Percentiles rank a stretch among this genome's conserved stretches.
These are phyloP conservation scores for Monosporascus ibericus DNA, from an alignment of 2,329 filamentous ascomycete genomes.

Conservation along the genomic window DNA sequence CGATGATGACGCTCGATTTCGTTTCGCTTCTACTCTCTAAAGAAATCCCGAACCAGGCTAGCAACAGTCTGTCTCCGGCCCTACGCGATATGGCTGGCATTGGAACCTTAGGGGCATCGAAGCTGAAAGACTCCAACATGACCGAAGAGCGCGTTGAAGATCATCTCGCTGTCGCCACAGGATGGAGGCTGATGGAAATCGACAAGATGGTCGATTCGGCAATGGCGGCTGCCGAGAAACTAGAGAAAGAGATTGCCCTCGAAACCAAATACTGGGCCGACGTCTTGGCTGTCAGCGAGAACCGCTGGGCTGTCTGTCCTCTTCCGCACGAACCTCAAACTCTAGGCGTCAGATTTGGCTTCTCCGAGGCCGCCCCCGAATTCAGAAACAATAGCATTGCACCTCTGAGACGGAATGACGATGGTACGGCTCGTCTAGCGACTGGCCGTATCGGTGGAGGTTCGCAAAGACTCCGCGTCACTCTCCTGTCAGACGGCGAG, in stretches of 20 bases:
- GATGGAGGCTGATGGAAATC: conserved; percentile 75
- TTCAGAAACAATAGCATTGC: conserved; percentile 71
- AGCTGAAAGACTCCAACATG: conserved; percentile 54
- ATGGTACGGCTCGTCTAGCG: conserved; percentile 72
- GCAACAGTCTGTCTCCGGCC: conserved; percentile 61
- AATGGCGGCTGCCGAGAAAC: conserved; percentile 61
- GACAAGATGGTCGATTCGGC: conserved; percentile 69
- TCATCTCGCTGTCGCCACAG: conserved; percentile 52
- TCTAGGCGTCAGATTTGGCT: conserved; percentile 83
- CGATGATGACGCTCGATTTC: conserved; percentile 71
- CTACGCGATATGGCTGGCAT: conserved; percentile 67
- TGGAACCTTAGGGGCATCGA: conserved; percentile 66
- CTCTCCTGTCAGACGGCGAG: conserved; percentile 51
- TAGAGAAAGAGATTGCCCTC: conserved; percentile 70
- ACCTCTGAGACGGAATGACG: conserved; percentile 65
- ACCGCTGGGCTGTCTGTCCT: conserved; percentile 80
- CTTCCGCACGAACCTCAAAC: conserved; percentile 67
- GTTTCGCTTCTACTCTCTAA: conserved; percentile 80
- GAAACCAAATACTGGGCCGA: conserved; percentile 90
- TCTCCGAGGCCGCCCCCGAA: conserved; percentile 62
- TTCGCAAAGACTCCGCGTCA: conserved; percentile 60
- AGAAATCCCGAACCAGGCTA: conserved; percentile 64
- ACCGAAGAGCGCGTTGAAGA: conserved; percentile 50
- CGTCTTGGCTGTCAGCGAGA: conserved; percentile 71
- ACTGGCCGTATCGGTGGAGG: conserved; percentile 44